These are phyloP conservation scores for Colletotrichum tofieldiae DNA, from an alignment of 2,329 filamentous ascomycete species.

Conservation along the genomic window DNA sequence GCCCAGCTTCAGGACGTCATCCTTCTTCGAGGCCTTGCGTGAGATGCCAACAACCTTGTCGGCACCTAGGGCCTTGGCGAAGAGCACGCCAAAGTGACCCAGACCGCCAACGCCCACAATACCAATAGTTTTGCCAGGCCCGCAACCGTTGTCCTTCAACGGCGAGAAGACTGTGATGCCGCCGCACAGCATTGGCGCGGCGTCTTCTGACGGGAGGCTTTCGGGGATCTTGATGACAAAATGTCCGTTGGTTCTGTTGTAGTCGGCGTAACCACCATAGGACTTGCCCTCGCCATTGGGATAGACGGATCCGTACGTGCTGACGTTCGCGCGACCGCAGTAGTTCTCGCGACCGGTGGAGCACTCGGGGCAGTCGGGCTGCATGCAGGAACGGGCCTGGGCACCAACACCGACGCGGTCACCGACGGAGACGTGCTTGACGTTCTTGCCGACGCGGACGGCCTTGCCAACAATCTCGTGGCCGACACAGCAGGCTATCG, in stretches of 20 bases:
- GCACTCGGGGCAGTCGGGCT: constrained; percentile 61
- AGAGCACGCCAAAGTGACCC: constrained; percentile 79
- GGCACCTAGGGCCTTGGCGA: constrained; percentile 76
- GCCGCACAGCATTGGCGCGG: constrained; percentile 79
- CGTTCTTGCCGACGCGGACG: constrained; percentile 67
- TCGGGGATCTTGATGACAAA: constrained; percentile 68
- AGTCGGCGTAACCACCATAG: constrained; percentile 68
- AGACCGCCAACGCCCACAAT: constrained; percentile 79
- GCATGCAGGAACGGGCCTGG: constrained; percentile 70
- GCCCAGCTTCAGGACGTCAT: constrained; percentile 70
- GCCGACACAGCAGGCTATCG: constrained; percentile 68
- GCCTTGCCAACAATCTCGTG: constrained; percentile 77
- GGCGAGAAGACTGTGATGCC: constrained; percentile 79
- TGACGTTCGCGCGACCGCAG: constrained; percentile 57
- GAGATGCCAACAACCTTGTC: constrained; percentile 74
- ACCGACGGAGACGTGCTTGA: constrained; percentile 68
- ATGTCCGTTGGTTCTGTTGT: constrained; percentile 53
- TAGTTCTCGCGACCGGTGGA: constrained; percentile 58
- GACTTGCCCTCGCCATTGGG: constrained; percentile 68
- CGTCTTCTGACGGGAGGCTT: constrained; percentile 56
- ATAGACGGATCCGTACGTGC: constrained; percentile 69
- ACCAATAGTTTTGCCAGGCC: constrained; percentile 77
- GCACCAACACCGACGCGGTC: constrained; percentile 77
- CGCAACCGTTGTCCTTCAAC: constrained; percentile 73
- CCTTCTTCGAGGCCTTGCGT: constrained; percentile 66